Base-by-base conservation (phyloP, 2,329 filamentous ascomycete species). In the Nectriaceae sp. region DNA sequence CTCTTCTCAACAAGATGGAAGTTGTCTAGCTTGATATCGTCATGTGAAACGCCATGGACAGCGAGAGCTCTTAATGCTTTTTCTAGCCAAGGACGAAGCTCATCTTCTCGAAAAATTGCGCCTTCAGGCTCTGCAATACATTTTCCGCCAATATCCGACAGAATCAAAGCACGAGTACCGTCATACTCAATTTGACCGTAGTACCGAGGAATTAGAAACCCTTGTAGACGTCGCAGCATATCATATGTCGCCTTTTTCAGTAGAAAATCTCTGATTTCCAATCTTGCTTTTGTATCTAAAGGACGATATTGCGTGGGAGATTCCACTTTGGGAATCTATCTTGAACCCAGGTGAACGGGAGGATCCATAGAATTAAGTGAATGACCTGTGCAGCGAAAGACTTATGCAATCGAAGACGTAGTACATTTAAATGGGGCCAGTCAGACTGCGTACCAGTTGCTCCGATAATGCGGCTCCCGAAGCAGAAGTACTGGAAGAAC, bases 181-280 rank as follows among this genome's bases (percentile, higher is more conserved):
- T 47, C 46, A 36, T 56, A 57, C 5, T 55, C 40, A 11, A 52
- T 42, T 21, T 50, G 44, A 18, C 60, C 61, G 18, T 55, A 62
- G 11, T 47, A 52, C 20, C 20, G 50, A 13, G 61, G 61, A 4
- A 64, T 56, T 5, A 58, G 45, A 36, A 47, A 40, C 26, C 62
- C 60, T 33, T 63, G 61, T 5, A 65, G 24, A 15, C 42, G 46
- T n/a, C 50, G 39, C 5, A 61, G 44, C 21, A 46, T 54, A 6
- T 54, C 36, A 40, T 64, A 64, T 6, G 50, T 46, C 15, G 54
- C 48, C 21, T 50, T 40, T 49, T 65, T n/a, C 59, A n/a, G 47
- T 48, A 20, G 59, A 52, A 33, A 64, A 65, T 33, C n/a, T 64
- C 61, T n/a, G 57, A 51, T 16, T 64, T 60, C 61, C 59, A 65